Evolutionary conservation across 305 asterid genomes (phyloP).

Genomic region (Fraxinus platypoda): DNA sequence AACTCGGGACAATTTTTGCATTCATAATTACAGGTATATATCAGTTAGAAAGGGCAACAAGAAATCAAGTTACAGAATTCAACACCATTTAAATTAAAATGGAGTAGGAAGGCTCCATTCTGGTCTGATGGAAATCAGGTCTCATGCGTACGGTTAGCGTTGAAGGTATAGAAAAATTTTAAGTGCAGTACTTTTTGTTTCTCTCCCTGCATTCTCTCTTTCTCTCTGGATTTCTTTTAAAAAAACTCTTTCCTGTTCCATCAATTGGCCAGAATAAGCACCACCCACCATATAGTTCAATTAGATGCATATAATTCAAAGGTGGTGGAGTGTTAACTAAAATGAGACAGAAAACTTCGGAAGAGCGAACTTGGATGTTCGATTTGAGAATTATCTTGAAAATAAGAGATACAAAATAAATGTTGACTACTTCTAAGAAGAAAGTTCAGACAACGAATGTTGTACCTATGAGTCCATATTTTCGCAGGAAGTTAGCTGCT

Average conservation of each 20-base stretch:
- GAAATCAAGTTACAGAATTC: not conserved
- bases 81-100: not conserved
- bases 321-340: not conserved
- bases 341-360: not conserved
- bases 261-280: not conserved
- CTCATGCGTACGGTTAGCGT: not conserved
- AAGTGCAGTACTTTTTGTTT: not conserved
- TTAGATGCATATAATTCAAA: not conserved
- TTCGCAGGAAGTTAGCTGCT: slow-evolving; percentile 87
- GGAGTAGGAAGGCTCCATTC: not conserved
- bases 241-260: not conserved
- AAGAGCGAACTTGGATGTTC: not conserved
- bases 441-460: not conserved
- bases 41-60: not conserved
- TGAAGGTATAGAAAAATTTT: not conserved
- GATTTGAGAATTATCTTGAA: not conserved
- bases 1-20: not conserved
- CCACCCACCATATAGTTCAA: not conserved
- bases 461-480: slow-evolving; percentile 79
- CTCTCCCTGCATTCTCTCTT: too few relatives aligned
- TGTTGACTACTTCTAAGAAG: not conserved
- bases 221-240: not conserved
- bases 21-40: not conserved
- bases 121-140: not conserved
- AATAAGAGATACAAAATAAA: not conserved